A percentile compares a stretch with the other conserved stretches of the same genome.
These are phyloP conservation scores for Dryadomyces quercus-mongolicae DNA, from an alignment of 2,329 filamentous ascomycete genomes.

Conservation along the genomic window DNA sequence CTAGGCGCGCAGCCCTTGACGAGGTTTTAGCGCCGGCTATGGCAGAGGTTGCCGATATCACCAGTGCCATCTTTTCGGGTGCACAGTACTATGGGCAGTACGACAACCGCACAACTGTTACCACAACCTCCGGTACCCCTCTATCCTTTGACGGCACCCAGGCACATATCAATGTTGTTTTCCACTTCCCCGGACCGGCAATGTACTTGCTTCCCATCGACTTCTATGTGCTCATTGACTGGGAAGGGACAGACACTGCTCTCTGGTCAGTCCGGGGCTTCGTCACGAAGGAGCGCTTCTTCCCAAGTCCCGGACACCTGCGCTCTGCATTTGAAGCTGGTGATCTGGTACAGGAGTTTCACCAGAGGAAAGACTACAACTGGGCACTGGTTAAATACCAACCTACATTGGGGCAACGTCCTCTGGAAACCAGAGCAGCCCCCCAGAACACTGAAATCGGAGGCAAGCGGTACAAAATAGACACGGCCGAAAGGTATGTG, in stretches of 20 bases:
- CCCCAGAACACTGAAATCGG: conserved; percentile 25
- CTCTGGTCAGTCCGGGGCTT: conserved; percentile 29
- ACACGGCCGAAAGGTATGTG: conserved; percentile 31
- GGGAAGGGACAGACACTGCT: conserved; percentile 28
- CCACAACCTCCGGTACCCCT: conserved; percentile 22
- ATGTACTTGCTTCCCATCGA: conserved; percentile 30
- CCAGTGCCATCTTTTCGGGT: conserved; percentile 23
- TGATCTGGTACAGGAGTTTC: conserved; percentile 21
- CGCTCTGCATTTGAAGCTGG: conserved; percentile 24
- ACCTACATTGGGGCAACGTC: conserved; percentile 16
- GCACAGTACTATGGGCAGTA: conserved; percentile 19
- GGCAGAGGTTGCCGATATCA: conserved; percentile 26
- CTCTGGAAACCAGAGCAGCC: conserved; percentile 22
- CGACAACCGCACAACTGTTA: conserved; percentile 19
- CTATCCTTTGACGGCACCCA: conserved; percentile 27
- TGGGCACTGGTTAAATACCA: conserved; percentile 23
- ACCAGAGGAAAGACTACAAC: conserved; percentile 20
- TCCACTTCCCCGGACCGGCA: conserved; percentile 26
- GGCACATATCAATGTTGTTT: conserved; percentile 27
- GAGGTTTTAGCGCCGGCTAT: conserved; percentile 23
- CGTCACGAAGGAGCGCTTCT: conserved; percentile 28
- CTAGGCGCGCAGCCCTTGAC: conserved; percentile 20
- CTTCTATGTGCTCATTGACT: conserved; percentile 31
- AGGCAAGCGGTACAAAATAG: conserved; percentile 29
- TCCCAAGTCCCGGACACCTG: conserved; percentile 20